Evolutionary conservation across 192 early-diverging fungal species (phyloP), one percentile per base, ranked within the genome.

Genomic region (Coemansia sp.): DNA sequence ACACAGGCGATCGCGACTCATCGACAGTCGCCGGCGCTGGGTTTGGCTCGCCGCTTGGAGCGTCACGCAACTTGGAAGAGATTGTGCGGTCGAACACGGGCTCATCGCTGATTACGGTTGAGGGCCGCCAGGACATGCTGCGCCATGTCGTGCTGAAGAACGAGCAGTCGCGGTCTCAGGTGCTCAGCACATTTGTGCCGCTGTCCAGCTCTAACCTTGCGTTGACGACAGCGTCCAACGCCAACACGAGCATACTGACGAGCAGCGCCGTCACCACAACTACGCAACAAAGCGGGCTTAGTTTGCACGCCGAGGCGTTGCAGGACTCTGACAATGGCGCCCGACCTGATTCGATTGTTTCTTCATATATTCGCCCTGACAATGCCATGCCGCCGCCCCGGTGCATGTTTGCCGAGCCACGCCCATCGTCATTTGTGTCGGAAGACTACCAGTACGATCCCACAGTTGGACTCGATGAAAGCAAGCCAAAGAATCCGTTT

Each of bases 371-470:
- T 25, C 77, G 72, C 23, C 27, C 72, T 4, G 72, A 80, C 54
- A 80, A 68, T 47, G 56, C 55, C 11, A 17, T 57, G 22, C 72
- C 77, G 0, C 41, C 56, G 58, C 32, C 66, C 32, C 55, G 55
- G 1, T 54, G 39, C 29, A 56, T 66, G n/a, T 62, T 80, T 55
- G 45, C 49, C 5, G 56, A 64, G 7, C 55, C 56, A 14, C 67
- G 77, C 35, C 60, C 67, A 0, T 70, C 72, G 9, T 80, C 77
- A 21, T 72, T 75, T 60, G 72, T 68, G 14, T 75, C 72, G 1
- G 72, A 70, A 5, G 72, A 75, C 22, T 75, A 81, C 38, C 72
- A 81, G 62, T 81, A 81, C 49, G 69, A 75, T 35, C 78, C 77
- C 3, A 62, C 57, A 2, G 27, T 38, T 45, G 25, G 49, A 2